These are phyloP conservation scores for Leccinum broughii DNA, from an alignment of 768 basidiomycete species.

Conservation along the genomic window DNA sequence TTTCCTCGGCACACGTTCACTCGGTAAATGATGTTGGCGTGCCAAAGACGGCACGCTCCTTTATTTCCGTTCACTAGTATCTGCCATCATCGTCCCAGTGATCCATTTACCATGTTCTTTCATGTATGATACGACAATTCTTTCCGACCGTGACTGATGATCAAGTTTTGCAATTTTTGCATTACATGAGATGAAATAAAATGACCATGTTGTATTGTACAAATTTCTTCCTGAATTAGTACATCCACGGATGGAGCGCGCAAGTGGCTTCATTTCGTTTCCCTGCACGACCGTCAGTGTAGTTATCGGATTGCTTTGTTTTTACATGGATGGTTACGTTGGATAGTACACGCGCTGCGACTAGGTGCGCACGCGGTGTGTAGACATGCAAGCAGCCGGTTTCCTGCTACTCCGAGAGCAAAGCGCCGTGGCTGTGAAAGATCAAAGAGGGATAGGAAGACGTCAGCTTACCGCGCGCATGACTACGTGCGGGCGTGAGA, in stretches of 20 bases:
- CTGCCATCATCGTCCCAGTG: background rate
- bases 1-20: background rate
- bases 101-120: background rate
- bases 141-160: background rate
- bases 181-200: background rate
- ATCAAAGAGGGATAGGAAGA: background rate
- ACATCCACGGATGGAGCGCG: background rate
- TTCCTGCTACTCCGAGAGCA: background rate
- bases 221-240: background rate
- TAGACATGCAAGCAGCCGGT: background rate
- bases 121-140: background rate
- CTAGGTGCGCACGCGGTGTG: background rate
- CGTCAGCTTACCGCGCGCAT: background rate
- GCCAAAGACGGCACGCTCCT: slow-evolving; percentile 6
- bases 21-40: background rate
- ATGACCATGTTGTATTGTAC: background rate
- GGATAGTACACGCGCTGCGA: background rate
- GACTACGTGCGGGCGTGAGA: background rate
- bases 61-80: background rate
- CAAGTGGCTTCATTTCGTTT: background rate
- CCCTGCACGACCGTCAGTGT: background rate
- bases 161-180: background rate
- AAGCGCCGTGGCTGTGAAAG: background rate
- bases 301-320: background rate
- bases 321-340: background rate